Conservation (phyloP, 2,329 filamentous ascomycete genomes). For the Trichoderma brevicompactum region DNA sequence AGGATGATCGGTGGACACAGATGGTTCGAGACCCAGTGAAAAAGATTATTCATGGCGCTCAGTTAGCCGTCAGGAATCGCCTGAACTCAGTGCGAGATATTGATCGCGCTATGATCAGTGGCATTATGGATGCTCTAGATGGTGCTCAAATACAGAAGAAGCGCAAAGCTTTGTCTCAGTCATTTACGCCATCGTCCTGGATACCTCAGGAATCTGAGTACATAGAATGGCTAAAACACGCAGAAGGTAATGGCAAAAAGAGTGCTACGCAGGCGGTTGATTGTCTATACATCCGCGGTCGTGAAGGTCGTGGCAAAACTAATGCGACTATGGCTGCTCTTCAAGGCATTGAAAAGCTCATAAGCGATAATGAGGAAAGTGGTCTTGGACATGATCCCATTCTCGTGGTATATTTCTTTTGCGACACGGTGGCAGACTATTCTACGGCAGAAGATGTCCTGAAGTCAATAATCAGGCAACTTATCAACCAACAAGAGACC, state of each 20-base stretch:
- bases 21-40: constrained; percentile 46
- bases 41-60: constrained; percentile 44
- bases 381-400: constrained; percentile 37
- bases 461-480: constrained; percentile 47
- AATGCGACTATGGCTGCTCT: constrained; percentile 47
- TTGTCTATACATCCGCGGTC: constrained; percentile 47
- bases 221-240: background rate
- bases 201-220: constrained; percentile 5
- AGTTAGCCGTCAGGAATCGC: constrained; percentile 44
- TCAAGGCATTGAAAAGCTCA: constrained; percentile 42
- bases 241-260: constrained; percentile 26
- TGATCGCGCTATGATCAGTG: constrained; percentile 41
- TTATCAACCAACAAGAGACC: constrained; percentile 42
- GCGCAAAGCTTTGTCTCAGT: constrained; percentile 36
- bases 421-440: constrained; percentile 45
- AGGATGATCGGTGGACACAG: constrained; percentile 43
- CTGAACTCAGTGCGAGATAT: constrained; percentile 45
- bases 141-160: constrained; percentile 43
- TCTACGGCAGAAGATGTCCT: constrained; percentile 47
- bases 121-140: constrained; percentile 42
- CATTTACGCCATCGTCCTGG: background rate
- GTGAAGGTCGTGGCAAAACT: constrained; percentile 49
- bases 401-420: constrained; percentile 49
- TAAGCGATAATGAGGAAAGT: constrained; percentile 30
- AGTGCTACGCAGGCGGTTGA: constrained; percentile 34